phyloP scores from a whole-genome alignment of 495 filamentous ascomycete species.

The Penicillium flavigenum region DNA sequence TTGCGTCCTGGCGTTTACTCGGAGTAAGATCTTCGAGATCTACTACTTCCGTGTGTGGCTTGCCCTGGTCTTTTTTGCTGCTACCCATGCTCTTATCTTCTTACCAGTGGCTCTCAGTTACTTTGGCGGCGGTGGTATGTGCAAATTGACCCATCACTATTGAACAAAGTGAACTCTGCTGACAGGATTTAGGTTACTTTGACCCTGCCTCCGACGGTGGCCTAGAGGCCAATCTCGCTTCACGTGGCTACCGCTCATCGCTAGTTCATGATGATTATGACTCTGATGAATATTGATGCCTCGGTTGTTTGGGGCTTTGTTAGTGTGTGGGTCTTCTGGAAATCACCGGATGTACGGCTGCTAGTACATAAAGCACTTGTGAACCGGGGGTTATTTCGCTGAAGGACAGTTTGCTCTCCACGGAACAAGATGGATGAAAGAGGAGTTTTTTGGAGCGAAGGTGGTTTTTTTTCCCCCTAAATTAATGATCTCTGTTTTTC shows the following conservation, averaged over 20 bases:
- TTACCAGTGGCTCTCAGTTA: slow-evolving; percentile 87
- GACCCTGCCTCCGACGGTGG: slow-evolving; percentile 83
- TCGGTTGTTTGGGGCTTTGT: slow-evolving; percentile 7
- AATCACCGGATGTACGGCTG: neutral
- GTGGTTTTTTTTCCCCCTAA: neutral
- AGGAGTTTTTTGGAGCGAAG: neutral
- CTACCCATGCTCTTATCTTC: slow-evolving; percentile 84
- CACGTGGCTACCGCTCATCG: slow-evolving; percentile 50
- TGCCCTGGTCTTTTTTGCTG: slow-evolving; percentile 84
- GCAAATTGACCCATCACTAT: slow-evolving; percentile 3
- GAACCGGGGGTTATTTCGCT: neutral
- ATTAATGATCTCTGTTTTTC: neutral
- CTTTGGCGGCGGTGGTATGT: slow-evolving; percentile 75
- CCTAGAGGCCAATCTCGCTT: slow-evolving; percentile 76
- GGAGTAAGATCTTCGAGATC: slow-evolving; percentile 98
- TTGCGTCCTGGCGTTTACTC: slow-evolving; percentile 86
- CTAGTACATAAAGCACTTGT: neutral
- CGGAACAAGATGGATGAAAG: neutral
- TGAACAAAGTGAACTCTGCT: slow-evolving; percentile 6
- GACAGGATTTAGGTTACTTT: slow-evolving; percentile 59
- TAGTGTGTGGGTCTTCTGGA: slow-evolving; percentile 9
- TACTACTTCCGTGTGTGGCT: slow-evolving; percentile 99
- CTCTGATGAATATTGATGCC: slow-evolving; percentile 48
- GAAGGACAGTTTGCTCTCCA: neutral
- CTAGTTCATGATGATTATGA: slow-evolving; percentile 53